Percentiles rank a stretch among this genome's conserved stretches.
phyloP scores from a whole-genome alignment of 1,139 yeast species.

The Debaryomyces coudertii region DNA sequence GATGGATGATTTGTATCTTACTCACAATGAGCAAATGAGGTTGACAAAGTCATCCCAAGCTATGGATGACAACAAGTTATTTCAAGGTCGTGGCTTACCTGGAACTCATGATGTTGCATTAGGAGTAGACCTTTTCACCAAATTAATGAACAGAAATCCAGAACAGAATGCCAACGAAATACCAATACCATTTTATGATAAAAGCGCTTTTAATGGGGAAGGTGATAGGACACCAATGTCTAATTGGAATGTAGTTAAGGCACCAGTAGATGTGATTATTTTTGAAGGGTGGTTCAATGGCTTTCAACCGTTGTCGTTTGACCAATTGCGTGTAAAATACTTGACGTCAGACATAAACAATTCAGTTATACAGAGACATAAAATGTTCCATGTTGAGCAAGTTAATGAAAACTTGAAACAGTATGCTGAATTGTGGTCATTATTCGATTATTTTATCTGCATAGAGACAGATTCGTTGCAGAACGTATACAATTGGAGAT shows the following conservation, averaged over 20 bases:
- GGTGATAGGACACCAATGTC: constrained; percentile 67
- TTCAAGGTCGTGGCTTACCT: constrained; percentile 86
- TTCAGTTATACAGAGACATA: constrained; percentile 26
- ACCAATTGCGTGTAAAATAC: constrained; percentile 26
- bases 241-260: constrained; percentile 40
- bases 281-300: constrained; percentile 98
- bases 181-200: constrained; percentile 74
- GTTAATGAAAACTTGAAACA: constrained; percentile 53
- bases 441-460: constrained; percentile 63
- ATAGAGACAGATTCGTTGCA: constrained; percentile 56
- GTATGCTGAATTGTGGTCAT: constrained; percentile 62
- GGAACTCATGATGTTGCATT: constrained; percentile 81
- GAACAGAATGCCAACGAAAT: constrained; percentile 24
- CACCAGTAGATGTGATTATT: constrained; percentile 63
- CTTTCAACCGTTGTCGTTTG: constrained; percentile 47
- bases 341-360: constrained; percentile 21
- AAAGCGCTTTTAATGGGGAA: constrained; percentile 68
- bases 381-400: constrained; percentile 33
- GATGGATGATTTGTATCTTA: constrained; percentile 84
- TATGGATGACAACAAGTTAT: constrained; percentile 49
- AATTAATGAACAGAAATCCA: constrained; percentile 17
- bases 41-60: constrained; percentile 38
- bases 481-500: constrained; percentile 80
- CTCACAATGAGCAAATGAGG: constrained; percentile 57
- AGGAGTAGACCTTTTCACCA: constrained; percentile 21